phyloP scores from a whole-genome alignment of 352 stramenopile species.

The Salisapilia sapeloensis region DNA sequence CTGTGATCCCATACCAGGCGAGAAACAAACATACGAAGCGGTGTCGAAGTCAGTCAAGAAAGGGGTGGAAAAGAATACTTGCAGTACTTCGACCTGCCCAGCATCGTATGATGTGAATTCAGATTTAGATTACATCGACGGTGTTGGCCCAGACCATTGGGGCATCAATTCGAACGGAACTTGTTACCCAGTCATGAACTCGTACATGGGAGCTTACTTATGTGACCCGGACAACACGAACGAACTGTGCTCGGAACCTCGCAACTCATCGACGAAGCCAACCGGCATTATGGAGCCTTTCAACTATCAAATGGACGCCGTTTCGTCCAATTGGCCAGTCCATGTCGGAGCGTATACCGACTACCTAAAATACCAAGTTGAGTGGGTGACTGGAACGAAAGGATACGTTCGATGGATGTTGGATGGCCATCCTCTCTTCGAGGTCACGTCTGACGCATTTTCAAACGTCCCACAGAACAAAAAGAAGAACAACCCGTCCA shows the following conservation, averaged over 20 bases:
- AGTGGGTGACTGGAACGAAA: slow-evolving; percentile 15
- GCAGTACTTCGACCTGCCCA: slow-evolving; percentile 16
- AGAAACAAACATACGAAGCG: slow-evolving; percentile 11
- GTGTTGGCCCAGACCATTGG: slow-evolving; percentile 3
- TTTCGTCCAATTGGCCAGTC: slow-evolving; percentile 67
- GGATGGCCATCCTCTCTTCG: slow-evolving; percentile 67
- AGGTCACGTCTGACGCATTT: slow-evolving; percentile 37
- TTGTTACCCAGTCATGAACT: slow-evolving; percentile 25
- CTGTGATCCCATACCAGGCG: slow-evolving; percentile 5
- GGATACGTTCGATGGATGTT: slow-evolving; percentile 34
- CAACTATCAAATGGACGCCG: slow-evolving; percentile 69
- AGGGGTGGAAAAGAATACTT: slow-evolving; percentile 29
- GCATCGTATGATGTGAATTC: slow-evolving; percentile 20
- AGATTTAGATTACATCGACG: slow-evolving; percentile 18
- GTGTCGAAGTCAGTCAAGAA: slow-evolving; percentile 12
- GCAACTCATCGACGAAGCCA: slow-evolving; percentile 11
- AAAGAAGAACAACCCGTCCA: slow-evolving; percentile 19
- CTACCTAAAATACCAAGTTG: slow-evolving; percentile 13
- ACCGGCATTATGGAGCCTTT: slow-evolving; percentile 29
- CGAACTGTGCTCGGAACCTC: slow-evolving; percentile 18
- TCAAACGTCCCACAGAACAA: slow-evolving; percentile 12
- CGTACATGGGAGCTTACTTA: slow-evolving; percentile 22
- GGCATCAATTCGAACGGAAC: slow-evolving; percentile 13
- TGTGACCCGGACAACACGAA: slow-evolving; percentile 27
- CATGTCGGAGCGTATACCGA: slow-evolving; percentile 38